phyloP scores from a whole-genome alignment of 345 rosid genomes.

The Citrus glauca region DNA sequence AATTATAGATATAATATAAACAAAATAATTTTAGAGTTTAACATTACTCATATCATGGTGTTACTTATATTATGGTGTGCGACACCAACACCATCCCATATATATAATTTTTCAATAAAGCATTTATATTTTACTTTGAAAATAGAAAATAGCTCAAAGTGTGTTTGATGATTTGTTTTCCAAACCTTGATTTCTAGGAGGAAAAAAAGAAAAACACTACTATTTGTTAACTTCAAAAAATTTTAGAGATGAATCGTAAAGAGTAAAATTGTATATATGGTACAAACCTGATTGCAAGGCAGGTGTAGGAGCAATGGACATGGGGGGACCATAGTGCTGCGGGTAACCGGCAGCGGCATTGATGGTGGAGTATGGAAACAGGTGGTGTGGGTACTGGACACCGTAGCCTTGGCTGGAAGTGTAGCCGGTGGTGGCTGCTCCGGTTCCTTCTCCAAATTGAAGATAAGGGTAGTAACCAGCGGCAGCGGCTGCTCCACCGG shows the following conservation, averaged over 20 bases:
- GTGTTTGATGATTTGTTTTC: no score
- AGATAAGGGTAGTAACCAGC: constrained; percentile 71
- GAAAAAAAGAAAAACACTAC: no score
- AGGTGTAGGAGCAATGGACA: constrained; percentile 81
- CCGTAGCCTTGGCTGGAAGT: constrained; percentile 56
- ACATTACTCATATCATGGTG: no score
- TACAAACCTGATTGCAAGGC: constrained; percentile 74
- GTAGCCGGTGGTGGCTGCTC: constrained; percentile 53
- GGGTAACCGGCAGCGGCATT: constrained; percentile 56
- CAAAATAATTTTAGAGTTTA: no score
- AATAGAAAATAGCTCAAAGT: no score
- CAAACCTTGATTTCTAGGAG: no score
- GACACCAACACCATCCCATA: no score
- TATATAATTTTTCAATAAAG: no score
- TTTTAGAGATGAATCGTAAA: not conserved
- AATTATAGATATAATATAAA: no score
- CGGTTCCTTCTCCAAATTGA: constrained; percentile 73
- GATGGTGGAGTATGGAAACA: constrained; percentile 69
- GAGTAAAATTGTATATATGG: not conserved
- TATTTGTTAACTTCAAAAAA: not conserved
- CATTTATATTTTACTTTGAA: no score
- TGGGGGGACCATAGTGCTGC: constrained; percentile 67
- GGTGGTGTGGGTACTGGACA: constrained; percentile 71
- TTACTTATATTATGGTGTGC: no score
- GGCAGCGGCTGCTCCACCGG: constrained; percentile 45